These are phyloP conservation scores for Boletus patriciae DNA, from an alignment of 768 basidiomycete species.

Conservation along the genomic window DNA sequence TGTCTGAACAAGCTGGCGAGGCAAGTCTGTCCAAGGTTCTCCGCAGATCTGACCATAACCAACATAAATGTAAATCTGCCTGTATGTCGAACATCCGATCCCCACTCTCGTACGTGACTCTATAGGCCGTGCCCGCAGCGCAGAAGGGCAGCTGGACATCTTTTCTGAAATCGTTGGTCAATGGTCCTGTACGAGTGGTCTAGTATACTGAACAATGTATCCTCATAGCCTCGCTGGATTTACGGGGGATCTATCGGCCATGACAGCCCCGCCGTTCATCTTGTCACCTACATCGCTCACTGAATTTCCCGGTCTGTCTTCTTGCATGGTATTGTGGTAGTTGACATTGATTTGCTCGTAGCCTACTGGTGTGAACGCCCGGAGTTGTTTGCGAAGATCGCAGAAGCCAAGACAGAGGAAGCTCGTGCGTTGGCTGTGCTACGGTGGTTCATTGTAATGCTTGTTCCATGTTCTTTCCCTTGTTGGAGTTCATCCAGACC, in stretches of 20 bases:
- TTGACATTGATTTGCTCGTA: constrained; percentile 29
- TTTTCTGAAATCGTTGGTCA: constrained; percentile 84
- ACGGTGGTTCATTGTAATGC: constrained; percentile 85
- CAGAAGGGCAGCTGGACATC: constrained; percentile 88
- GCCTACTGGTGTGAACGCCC: constrained; percentile 98
- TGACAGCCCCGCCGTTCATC: constrained; percentile 90
- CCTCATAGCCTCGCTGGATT: constrained; percentile 71
- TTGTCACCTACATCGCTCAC: constrained; percentile 88
- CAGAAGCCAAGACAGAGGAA: constrained; percentile 70
- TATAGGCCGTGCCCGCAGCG: constrained; percentile 70
- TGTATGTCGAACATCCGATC: constrained; percentile 34
- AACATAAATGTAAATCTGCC: constrained; percentile 32
- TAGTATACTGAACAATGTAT: constrained; percentile 1
- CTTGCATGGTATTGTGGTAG: not conserved
- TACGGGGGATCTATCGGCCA: constrained; percentile 81
- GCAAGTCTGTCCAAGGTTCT: constrained; percentile 31
- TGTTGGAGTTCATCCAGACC: constrained; percentile 2
- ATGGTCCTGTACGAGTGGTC: not conserved
- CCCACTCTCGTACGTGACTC: constrained; percentile 21
- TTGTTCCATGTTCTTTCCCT: not conserved
- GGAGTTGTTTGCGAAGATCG: constrained; percentile 83
- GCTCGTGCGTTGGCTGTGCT: constrained; percentile 79
- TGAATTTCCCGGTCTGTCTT: constrained; percentile 76
- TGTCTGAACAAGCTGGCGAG: constrained; percentile 46
- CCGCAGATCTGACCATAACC: constrained; percentile 25